These are phyloP conservation scores for bread wheat (Triticum aestivum) DNA, from an alignment of 176 grass and related monocot species.

Conservation along the genomic window DNA sequence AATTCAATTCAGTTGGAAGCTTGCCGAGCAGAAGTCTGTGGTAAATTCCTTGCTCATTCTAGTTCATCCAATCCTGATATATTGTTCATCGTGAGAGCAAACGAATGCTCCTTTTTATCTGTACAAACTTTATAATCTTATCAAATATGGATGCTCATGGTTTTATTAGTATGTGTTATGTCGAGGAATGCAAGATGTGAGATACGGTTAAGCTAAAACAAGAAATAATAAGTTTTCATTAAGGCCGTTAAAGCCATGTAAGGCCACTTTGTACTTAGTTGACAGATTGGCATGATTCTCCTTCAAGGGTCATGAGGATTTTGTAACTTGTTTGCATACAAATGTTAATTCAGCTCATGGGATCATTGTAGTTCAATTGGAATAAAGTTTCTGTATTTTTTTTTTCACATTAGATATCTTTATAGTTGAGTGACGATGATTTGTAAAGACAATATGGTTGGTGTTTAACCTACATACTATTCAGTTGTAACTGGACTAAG, in stretches of 20 bases:
- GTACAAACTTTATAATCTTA: conserved; percentile 4
- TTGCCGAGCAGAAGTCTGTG: conserved; percentile 28
- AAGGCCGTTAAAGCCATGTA: background rate
- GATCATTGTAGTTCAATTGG: background rate
- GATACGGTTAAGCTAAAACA: background rate
- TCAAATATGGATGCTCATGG: background rate
- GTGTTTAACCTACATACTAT: background rate
- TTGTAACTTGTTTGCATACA: background rate
- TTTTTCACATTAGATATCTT: background rate
- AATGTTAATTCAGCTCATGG: background rate
- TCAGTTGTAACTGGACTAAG: background rate
- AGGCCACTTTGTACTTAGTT: background rate
- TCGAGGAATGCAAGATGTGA: background rate
- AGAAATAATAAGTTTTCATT: background rate
- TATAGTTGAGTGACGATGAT: background rate
- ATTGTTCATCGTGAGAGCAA: background rate
- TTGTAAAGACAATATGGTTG: background rate
- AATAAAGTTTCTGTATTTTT: background rate
- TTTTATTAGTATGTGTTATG: background rate
- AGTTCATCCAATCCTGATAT: background rate
- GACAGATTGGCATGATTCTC: background rate
- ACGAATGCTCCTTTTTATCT: background rate
- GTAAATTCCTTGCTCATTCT: conserved; percentile 24
- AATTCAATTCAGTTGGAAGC: conserved; percentile 30
- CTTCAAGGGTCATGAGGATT: background rate